Evolutionary conservation across 2,329 filamentous ascomycete species (phyloP).

Genomic region (Sclerotinia minor): DNA sequence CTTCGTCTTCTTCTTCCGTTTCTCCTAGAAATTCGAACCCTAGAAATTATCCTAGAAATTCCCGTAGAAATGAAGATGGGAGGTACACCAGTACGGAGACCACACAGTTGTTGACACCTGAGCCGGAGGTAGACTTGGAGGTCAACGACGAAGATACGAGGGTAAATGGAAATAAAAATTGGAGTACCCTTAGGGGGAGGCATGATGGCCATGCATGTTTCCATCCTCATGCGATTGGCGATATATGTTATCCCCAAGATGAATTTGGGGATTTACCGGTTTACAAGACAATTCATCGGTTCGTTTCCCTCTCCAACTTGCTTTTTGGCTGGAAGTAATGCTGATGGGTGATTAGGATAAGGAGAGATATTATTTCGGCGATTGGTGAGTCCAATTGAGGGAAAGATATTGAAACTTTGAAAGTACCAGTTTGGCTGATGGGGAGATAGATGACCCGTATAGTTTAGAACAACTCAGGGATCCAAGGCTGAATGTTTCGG

Average conservation of each 20-base stretch:
- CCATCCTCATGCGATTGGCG: slow-evolving; percentile 34
- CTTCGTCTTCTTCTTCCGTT: slow-evolving; percentile 8
- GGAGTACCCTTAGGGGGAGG: slow-evolving; percentile 1
- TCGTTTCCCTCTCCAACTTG: slow-evolving; percentile 6
- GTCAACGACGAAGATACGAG: slow-evolving; percentile 21
- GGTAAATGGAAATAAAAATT: neutral
- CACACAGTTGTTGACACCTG: slow-evolving; percentile 28
- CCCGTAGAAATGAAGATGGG: slow-evolving; percentile 6
- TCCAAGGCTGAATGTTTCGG: slow-evolving; percentile 71
- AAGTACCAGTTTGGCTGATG: neutral
- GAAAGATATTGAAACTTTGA: neutral
- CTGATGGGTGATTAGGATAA: slow-evolving; percentile 46
- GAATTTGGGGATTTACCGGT: slow-evolving; percentile 57
- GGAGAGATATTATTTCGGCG: slow-evolving; percentile 62
- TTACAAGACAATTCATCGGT: slow-evolving; percentile 75
- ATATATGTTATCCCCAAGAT: slow-evolving; percentile 36
- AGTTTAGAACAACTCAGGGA: slow-evolving; percentile 76
- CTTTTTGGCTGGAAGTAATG: neutral
- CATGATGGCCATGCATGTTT: slow-evolving; percentile 34
- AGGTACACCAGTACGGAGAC: slow-evolving; percentile 19
- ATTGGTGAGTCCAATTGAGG: slow-evolving; percentile 54
- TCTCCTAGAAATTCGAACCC: neutral
- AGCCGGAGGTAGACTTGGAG: slow-evolving; percentile 30
- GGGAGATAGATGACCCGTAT: slow-evolving; percentile 57
- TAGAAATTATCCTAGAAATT: slow-evolving; percentile 5